Evolutionary conservation across 2,329 filamentous ascomycete genomes (phyloP), one percentile per base, ranked within the genome.

Genomic region (Furcasterigmium furcatum): DNA sequence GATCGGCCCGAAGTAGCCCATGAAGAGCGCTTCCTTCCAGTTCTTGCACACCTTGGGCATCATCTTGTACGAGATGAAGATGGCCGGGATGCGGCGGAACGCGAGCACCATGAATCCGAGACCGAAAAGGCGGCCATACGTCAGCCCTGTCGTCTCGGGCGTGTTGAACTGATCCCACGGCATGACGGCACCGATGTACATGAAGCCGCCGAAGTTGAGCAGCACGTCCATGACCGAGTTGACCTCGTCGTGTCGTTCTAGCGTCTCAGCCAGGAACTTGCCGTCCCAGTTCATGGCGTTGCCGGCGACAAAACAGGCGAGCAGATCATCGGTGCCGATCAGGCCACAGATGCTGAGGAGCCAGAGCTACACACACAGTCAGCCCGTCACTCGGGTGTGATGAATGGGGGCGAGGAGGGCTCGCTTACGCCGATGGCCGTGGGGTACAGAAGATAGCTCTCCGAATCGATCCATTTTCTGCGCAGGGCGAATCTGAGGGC

Each of bases 1-100:
- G 41, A 91, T 89, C 0, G 87, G 87, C 0, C 87, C 87, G 54
- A 91, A 91, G 48, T 81, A 80, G 0, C 79, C 79, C 76, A 82
- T 77, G 48, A 82, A 82, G 0, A 82, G 54, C 0, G 77, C 79
- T 48, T 82, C 77, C 52, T 74, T 76, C 66, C 71, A 80, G 52
- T 70, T 62, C 19, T 69, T 68, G 46, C 73, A 71, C 0, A 73
- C 67, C 2, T 62, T 61, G 0, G 77, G 76, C 72, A 82, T 77
- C 9, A 77, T 60, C 50, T 74, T 76, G 58, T 81, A 82, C 2
- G 68, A 62, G 10, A 73, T 42, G 40, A 82, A 57, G n/a, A 81
- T 72, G 2, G 77, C 70, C 1, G 79, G 79, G 24, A 82, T 78
- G 2, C 79, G 74, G 10, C 79, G 72, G 49, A 82, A 74, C 7